Percentiles rank a stretch among this genome's conserved stretches.
Conservation (phyloP, 768 basidiomycete genomes). For the Tylopilus cervinicoccineus region DNA sequence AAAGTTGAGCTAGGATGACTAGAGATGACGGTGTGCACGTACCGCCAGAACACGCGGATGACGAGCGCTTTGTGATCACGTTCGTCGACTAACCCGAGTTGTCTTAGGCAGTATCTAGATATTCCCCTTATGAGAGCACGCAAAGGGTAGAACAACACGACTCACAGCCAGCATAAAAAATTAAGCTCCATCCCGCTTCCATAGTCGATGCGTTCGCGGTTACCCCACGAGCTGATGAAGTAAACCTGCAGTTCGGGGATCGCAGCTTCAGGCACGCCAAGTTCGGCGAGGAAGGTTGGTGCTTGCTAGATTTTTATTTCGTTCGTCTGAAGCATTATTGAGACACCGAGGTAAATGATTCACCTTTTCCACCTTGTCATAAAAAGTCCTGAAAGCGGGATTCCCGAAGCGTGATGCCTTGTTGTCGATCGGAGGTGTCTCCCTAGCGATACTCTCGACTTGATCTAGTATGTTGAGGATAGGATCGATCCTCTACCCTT, state of each 20-base stretch:
- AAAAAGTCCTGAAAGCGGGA: constrained; percentile 91
- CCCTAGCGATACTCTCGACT: constrained; percentile 61
- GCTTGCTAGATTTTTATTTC: constrained; percentile 41
- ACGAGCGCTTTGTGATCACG: constrained; percentile 76
- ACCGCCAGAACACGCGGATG: constrained; percentile 87
- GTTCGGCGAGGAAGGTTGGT: constrained; percentile 54
- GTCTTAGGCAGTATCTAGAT: constrained; percentile 73
- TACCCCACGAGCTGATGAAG: constrained; percentile 89
- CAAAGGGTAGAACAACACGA: neutral
- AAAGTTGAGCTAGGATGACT: neutral
- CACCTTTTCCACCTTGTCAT: constrained; percentile 76
- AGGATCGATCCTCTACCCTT: constrained; percentile 54
- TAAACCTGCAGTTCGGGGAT: constrained; percentile 73
- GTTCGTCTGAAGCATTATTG: neutral
- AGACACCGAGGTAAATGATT: constrained; percentile 7
- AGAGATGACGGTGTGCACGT: constrained; percentile 6
- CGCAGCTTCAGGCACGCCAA: constrained; percentile 53
- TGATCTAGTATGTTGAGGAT: constrained; percentile 61
- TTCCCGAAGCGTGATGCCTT: constrained; percentile 93
- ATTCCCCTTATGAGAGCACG: neutral
- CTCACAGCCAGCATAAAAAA: constrained; percentile 95
- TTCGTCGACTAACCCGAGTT: constrained; percentile 57
- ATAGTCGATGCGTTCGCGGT: constrained; percentile 89
- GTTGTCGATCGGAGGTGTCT: constrained; percentile 86
- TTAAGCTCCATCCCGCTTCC: constrained; percentile 99